Conservation (phyloP, 768 basidiomycete species). For the Suillus weaverae region DNA sequence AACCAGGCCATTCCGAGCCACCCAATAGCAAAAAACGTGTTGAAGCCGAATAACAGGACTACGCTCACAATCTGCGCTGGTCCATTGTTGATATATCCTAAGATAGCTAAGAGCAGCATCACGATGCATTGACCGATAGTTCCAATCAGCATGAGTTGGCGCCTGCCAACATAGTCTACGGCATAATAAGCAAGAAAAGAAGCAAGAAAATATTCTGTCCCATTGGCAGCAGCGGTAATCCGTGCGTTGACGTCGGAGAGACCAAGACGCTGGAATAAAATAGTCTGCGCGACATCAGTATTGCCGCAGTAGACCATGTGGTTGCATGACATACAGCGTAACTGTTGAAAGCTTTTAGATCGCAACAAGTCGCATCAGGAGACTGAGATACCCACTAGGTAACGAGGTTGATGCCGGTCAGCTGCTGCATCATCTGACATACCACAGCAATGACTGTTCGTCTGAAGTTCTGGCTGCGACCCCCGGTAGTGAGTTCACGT, state of each 20-base stretch:
- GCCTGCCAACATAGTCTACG: constrained; percentile 50
- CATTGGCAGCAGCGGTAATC: constrained; percentile 36
- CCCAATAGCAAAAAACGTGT: constrained; percentile 37
- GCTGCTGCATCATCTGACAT: constrained; percentile 35
- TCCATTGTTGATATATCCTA: constrained; percentile 21
- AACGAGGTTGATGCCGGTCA: constrained; percentile 32
- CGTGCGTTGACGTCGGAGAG: constrained; percentile 25
- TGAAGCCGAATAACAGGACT: constrained; percentile 35
- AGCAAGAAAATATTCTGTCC: constrained; percentile 43
- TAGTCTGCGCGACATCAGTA: constrained; percentile 10
- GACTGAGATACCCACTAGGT: constrained; percentile 19
- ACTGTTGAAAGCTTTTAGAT: constrained; percentile 5
- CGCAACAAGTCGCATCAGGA: neutral
- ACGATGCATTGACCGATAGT: constrained; percentile 35
- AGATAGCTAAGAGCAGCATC: constrained; percentile 31
- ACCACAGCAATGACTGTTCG: constrained; percentile 10
- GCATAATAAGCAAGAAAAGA: constrained; percentile 50
- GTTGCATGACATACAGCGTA: constrained; percentile 9
- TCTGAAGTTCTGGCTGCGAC: constrained; percentile 44
- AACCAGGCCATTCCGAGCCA: constrained; percentile 41
- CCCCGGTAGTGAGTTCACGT: constrained; percentile 37
- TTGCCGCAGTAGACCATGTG: neutral
- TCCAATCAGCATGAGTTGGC: constrained; percentile 46
- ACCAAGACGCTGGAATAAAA: constrained; percentile 22
- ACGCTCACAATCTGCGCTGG: constrained; percentile 25